Evolutionary conservation across 2,329 filamentous ascomycete species (phyloP).

Genomic region (Penicillium sp.): DNA sequence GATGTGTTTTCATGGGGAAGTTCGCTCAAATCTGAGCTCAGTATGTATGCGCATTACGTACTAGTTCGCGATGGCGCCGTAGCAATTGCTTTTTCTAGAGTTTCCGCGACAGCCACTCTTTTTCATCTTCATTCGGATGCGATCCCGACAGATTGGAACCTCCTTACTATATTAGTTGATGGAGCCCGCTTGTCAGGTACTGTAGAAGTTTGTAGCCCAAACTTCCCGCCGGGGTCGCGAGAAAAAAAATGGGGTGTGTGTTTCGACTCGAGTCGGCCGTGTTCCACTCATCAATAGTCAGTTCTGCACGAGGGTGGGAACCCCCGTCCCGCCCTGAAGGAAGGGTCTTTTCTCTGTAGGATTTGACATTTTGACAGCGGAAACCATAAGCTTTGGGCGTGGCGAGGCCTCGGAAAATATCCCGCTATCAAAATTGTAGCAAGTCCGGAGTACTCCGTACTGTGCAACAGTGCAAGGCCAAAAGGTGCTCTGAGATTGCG

Average conservation of each 20-base stretch:
- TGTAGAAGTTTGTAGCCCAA: not conserved
- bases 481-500: not conserved
- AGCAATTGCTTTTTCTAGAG: not conserved
- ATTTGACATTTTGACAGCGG: conserved; percentile 19
- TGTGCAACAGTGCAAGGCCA: not conserved
- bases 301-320: conserved; percentile 20
- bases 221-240: not conserved
- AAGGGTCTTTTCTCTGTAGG: conserved; percentile 10
- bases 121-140: not conserved
- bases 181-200: not conserved
- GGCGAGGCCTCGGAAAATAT: conserved; percentile 11
- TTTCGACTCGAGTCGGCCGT: not conserved
- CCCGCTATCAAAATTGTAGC: not conserved
- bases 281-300: not conserved
- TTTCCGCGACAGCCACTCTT: not conserved
- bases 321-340: conserved; percentile 12
- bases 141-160: not conserved
- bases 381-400: conserved; percentile 8
- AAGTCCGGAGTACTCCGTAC: not conserved
- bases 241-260: not conserved
- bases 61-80: conserved; percentile 6
- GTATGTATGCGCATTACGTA: not conserved
- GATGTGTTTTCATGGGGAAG: not conserved
- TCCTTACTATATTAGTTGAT: not conserved
- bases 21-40: not conserved